phyloP scores from a whole-genome alignment of 345 rosid genomes.

The Conringia planisiliqua region DNA sequence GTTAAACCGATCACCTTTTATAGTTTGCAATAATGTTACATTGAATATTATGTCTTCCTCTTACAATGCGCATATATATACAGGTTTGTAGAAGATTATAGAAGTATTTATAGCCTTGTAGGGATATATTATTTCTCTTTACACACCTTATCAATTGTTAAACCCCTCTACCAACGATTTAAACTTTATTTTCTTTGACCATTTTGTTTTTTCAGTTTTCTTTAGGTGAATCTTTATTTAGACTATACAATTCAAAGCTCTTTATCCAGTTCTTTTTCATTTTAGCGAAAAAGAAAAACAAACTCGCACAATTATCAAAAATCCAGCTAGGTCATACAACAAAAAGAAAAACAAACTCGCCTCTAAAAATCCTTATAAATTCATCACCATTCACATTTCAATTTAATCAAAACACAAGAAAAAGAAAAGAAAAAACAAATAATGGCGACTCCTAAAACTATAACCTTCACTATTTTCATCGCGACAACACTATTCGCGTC shows the following conservation, averaged over 20 bases:
- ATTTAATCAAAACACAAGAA: not conserved
- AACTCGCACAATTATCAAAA: not conserved
- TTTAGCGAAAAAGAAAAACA: not conserved
- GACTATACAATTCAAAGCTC: not conserved
- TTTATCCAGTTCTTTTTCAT: not conserved
- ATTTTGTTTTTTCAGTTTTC: not conserved
- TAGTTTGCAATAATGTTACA: not conserved
- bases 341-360: not conserved
- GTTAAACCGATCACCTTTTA: not conserved
- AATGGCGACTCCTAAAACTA: conserved; percentile 11
- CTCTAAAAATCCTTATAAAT: conserved; percentile 4
- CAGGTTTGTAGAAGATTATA: not conserved
- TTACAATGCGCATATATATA: not conserved
- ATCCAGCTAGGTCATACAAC: conserved; percentile 2
- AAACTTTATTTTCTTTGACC: not conserved
- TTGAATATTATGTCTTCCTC: not conserved
- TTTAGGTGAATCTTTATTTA: conserved; percentile 1
- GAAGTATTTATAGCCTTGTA: too few species aligned
- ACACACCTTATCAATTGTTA: not conserved
- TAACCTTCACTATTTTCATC: not conserved
- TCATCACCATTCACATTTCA: not conserved
- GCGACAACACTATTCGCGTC: conserved; percentile 12
- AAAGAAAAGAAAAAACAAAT: not conserved
- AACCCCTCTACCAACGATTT: not conserved
- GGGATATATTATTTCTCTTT: not conserved